Evolutionary conservation across 257 asterid genomes (phyloP).

Genomic region (Verbascum thapsus): DNA sequence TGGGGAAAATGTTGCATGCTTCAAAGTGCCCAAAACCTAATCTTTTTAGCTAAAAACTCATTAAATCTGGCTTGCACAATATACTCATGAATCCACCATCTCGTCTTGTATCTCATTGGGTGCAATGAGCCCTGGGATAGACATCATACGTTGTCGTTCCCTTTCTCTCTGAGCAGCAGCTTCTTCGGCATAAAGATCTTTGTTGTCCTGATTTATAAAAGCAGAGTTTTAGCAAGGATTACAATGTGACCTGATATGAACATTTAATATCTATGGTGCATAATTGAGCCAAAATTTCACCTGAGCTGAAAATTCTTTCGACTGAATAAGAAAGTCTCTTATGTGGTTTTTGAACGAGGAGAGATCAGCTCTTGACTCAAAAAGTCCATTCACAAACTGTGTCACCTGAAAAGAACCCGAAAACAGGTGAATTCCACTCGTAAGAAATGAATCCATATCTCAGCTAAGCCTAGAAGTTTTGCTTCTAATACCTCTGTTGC

Average conservation of each 20-base stretch:
- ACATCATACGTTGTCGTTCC: conserved; percentile 80
- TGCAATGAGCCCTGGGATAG: conserved; percentile 89
- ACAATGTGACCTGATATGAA: background rate
- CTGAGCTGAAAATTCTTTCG: conserved; percentile 90
- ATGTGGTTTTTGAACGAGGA: conserved; percentile 72
- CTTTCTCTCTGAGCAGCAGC: conserved; percentile 86
- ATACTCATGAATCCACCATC: conserved; percentile 66
- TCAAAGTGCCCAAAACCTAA: conserved; percentile 30
- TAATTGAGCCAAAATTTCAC: conserved; percentile 36
- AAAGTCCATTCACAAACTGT: conserved; percentile 77
- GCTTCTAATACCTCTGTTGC: conserved; percentile 60
- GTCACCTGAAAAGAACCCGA: conserved; percentile 53
- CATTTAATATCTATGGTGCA: background rate
- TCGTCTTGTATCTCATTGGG: conserved; percentile 94
- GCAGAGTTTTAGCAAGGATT: conserved; percentile 7
- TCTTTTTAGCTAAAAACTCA: conserved; percentile 27
- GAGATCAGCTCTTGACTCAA: conserved; percentile 60
- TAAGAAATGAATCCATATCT: conserved; percentile 3
- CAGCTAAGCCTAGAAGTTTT: conserved; percentile 10
- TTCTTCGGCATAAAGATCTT: conserved; percentile 93
- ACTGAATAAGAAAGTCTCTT: conserved; percentile 83
- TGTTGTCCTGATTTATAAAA: conserved; percentile 67
- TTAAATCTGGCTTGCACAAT: conserved; percentile 19
- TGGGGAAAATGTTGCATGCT: conserved; percentile 23
- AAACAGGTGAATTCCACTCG: conserved; percentile 11